Evolutionary conservation across 768 basidiomycete genomes (phyloP), one percentile per base, ranked within the genome.

Genomic region (Hygrophoropsis aurantiaca): DNA sequence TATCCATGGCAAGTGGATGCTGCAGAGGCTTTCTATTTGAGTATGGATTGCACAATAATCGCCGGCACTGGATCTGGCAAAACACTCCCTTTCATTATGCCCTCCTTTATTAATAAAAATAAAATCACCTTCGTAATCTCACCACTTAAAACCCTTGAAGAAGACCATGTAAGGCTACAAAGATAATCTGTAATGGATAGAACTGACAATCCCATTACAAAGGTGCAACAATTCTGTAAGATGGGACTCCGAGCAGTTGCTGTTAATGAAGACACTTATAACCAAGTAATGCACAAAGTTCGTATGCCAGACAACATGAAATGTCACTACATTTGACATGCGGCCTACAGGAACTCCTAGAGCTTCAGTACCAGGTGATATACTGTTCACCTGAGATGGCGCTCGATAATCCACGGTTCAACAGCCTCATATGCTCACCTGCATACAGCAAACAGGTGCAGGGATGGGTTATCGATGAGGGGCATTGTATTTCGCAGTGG

Each of bases 401-500:
- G 42, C 43, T 57, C 5, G 13, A 54, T 13, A 46, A 61, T 21
- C n/a, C 37, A 1, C 40, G 32, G 2, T 53, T 57, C 15, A 42
- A 35, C 5, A 44, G 50, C 8, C 35, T 55, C 1, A 19, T 62
- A 1, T 30, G 44, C 11, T 33, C 15, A 36, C 43, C 21, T 13
- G 26, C 20, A 24, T 67, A 54, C 33, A 53, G 13, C 45, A 55
- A 38, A 21, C 11, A 55, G 0, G 52, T 73, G 23, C 19, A 38
- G 0, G 50, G 46, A 0, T 26, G 69, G 13, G 57, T 75, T 23
- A 47, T 73, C n/a, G 72, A 72, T 42, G 70, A 75, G 42, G 70
- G 67, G 0, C 74, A 74, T 42, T 71, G 68, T 38, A 70, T 64
- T 20, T 39, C 57, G 2, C 58, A 66, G 35, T 71, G 69, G 67